Conservation (phyloP, 2,329 filamentous ascomycete genomes). For the Apiospora phragmitis region DNA sequence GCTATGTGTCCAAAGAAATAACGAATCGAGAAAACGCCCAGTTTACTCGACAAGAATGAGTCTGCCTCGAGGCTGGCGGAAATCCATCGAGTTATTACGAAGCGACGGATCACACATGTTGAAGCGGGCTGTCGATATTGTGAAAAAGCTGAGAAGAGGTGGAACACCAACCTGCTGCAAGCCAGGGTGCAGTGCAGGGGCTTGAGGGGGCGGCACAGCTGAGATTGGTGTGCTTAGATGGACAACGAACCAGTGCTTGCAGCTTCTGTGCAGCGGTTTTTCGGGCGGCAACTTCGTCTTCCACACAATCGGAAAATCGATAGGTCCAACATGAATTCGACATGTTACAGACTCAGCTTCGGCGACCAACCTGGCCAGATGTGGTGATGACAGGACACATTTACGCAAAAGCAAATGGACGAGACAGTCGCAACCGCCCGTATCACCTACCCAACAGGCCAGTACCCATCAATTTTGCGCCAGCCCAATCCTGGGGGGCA, state of each 20-base stretch:
- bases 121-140: background rate
- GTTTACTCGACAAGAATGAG: background rate
- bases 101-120: background rate
- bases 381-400: background rate
- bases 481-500: background rate
- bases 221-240: background rate
- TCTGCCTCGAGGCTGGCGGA: background rate
- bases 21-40: background rate
- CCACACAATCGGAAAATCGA: background rate
- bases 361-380: background rate
- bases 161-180: background rate
- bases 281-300: background rate
- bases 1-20: background rate
- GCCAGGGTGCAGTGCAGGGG: background rate
- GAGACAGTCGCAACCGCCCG: background rate
- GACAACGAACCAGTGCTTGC: background rate
- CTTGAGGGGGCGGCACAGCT: background rate
- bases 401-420: background rate
- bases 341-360: background rate
- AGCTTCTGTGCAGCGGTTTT: background rate
- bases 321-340: background rate
- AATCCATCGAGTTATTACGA: background rate
- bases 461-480: background rate
- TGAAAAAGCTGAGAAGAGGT: background rate
- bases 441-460: background rate